These are phyloP conservation scores for Ceratocystis eucalypticola DNA, from an alignment of 2,329 filamentous ascomycete species.

Conservation along the genomic window DNA sequence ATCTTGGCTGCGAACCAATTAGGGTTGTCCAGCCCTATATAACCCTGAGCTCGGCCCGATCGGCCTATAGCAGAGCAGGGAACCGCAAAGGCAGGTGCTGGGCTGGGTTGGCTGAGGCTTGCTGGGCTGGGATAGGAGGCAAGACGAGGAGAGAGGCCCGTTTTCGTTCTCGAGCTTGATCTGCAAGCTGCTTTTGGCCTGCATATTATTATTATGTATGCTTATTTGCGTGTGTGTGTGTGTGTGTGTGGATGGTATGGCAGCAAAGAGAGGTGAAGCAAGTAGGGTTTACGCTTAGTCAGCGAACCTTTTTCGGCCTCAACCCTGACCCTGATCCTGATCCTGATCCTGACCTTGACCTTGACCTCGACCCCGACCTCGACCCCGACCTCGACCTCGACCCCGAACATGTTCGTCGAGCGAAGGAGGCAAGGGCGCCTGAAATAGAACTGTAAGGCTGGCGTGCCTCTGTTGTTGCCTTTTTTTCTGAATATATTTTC, in stretches of 20 bases:
- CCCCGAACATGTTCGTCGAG: not conserved
- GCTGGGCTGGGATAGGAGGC: not conserved
- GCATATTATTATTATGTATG: not conserved
- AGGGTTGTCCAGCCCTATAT: conserved; percentile 4
- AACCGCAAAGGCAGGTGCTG: not conserved
- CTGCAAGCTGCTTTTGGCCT: not conserved
- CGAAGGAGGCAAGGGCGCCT: not conserved
- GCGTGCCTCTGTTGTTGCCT: not conserved
- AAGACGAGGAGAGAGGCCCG: not conserved
- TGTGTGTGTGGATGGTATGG: too few species aligned
- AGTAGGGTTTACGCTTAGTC: not conserved
- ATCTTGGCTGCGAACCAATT: not conserved
- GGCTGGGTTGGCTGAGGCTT: not conserved
- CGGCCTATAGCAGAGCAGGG: not conserved
- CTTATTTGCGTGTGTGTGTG: not conserved
- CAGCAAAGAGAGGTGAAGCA: not conserved
- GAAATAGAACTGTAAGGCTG: not conserved
- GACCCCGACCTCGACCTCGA: not conserved
- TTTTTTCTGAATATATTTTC: not conserved
- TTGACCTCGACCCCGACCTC: not conserved
- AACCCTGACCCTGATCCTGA: not conserved
- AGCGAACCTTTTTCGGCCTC: not conserved
- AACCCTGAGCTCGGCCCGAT: conserved; percentile 5
- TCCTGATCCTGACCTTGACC: too few species aligned
- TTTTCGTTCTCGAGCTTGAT: not conserved